Conservation (phyloP, 2,329 filamentous ascomycete species). For the Phaeosphaeriaceae sp. region DNA sequence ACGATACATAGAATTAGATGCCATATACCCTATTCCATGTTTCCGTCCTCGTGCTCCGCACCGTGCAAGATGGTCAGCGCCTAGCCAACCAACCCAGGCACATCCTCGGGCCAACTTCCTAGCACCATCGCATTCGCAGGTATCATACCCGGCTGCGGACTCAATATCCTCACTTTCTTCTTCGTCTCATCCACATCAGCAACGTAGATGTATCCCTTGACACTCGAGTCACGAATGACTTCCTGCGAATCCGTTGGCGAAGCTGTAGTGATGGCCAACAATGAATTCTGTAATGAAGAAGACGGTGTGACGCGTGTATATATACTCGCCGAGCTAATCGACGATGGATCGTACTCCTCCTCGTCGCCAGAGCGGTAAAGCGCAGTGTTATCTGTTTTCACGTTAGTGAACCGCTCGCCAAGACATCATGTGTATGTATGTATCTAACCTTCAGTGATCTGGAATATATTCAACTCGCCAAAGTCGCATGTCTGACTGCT, state of each 20-base stretch:
- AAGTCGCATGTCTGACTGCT: conserved; percentile 87
- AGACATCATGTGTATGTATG: background rate
- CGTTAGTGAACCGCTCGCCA: background rate
- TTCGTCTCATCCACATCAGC: conserved; percentile 88
- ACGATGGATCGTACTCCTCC: conserved; percentile 53
- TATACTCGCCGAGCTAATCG: conserved; percentile 45
- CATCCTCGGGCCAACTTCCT: conserved; percentile 86
- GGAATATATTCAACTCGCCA: conserved; percentile 75
- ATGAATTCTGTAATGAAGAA: conserved; percentile 75
- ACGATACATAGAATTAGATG: background rate
- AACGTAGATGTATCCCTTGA: conserved; percentile 93
- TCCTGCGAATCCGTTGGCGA: conserved; percentile 72
- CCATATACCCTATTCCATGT: background rate
- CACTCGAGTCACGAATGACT: conserved; percentile 77
- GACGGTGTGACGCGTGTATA: conserved; percentile 72
- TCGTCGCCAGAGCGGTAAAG: conserved; percentile 53
- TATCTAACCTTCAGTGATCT: conserved; percentile 64
- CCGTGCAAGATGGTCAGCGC: background rate
- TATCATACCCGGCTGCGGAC: conserved; percentile 82
- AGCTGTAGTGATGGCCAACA: conserved; percentile 85
- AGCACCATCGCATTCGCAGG: conserved; percentile 81
- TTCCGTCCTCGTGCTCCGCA: too few species aligned
- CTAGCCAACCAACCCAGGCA: conserved; percentile 71
- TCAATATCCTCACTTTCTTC: conserved; percentile 79
- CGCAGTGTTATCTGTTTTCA: conserved; percentile 7